Evolutionary conservation across 2,329 filamentous ascomycete species (phyloP).

Genomic region (Cadophora gregata): DNA sequence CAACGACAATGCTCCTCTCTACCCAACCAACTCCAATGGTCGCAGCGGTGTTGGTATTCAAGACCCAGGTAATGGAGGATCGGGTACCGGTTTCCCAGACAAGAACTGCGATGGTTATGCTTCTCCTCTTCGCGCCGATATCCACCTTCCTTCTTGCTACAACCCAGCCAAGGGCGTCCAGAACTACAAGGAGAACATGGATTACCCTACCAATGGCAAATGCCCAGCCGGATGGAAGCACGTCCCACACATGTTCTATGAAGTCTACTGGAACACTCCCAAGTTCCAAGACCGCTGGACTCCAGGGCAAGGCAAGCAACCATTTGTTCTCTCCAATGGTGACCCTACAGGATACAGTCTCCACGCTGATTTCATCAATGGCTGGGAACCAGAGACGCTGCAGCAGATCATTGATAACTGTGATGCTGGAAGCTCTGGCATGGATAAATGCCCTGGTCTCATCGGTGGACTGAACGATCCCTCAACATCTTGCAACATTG

Average conservation of each 20-base stretch:
- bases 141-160: conserved; percentile 91
- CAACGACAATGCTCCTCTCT: conserved; percentile 56
- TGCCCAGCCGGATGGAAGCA: conserved; percentile 76
- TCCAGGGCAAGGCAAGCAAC: conserved; percentile 63
- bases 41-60: conserved; percentile 57
- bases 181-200: conserved; percentile 70
- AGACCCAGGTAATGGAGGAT: conserved; percentile 59
- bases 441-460: conserved; percentile 67
- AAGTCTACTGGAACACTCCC: conserved; percentile 82
- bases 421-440: conserved; percentile 62
- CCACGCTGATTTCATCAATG: conserved; percentile 80
- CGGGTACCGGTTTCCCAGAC: conserved; percentile 71
- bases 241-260: conserved; percentile 79
- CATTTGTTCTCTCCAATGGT: conserved; percentile 82
- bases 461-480: conserved; percentile 57
- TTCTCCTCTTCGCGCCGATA: conserved; percentile 75
- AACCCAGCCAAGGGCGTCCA: conserved; percentile 65
- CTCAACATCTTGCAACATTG: conserved; percentile 56
- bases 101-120: conserved; percentile 68
- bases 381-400: conserved; percentile 74
- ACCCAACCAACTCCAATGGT: conserved; percentile 61
- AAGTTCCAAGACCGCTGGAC: conserved; percentile 68
- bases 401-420: conserved; percentile 76
- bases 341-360: conserved; percentile 78
- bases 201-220: conserved; percentile 75